These are phyloP conservation scores for Candida tibetensis DNA, from an alignment of 805 yeast species.

Conservation along the genomic window DNA sequence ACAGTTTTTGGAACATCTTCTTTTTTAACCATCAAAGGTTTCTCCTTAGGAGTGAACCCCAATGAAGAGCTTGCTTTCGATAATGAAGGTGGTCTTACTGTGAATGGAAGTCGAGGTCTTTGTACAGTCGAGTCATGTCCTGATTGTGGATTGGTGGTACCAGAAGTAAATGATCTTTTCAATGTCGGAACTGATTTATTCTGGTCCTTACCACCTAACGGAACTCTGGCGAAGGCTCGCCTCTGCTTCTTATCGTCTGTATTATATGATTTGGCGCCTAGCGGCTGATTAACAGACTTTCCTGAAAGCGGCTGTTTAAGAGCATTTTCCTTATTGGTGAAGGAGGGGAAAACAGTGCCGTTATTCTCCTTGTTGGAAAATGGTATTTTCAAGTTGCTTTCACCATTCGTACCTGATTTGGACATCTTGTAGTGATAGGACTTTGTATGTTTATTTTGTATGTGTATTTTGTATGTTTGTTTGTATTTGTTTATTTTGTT, in stretches of 20 bases:
- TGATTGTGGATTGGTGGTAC: constrained; percentile 2
- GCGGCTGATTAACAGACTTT: not conserved
- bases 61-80: constrained; percentile 36
- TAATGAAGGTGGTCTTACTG: constrained; percentile 22
- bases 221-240: constrained; percentile 21
- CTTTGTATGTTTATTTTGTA: too few relatives aligned
- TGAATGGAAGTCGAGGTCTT: constrained; percentile 7
- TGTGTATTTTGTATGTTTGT: constrained; percentile 1
- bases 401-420: too few relatives aligned
- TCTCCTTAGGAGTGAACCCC: constrained; percentile 26
- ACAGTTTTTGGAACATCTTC: not conserved
- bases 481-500: not conserved
- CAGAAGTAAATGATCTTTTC: constrained; percentile 27
- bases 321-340: not conserved
- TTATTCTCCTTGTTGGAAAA: not conserved
- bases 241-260: not conserved
- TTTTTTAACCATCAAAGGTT: not conserved
- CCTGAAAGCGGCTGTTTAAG: not conserved
- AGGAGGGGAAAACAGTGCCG: not conserved
- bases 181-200: constrained; percentile 27
- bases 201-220: constrained; percentile 41
- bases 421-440: too few relatives aligned
- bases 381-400: not conserved
- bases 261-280: not conserved
- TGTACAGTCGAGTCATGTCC: not conserved